These are phyloP conservation scores for Pseudognaphalium luteoalbum DNA, from an alignment of 129 eudicot species.

Conservation along the genomic window DNA sequence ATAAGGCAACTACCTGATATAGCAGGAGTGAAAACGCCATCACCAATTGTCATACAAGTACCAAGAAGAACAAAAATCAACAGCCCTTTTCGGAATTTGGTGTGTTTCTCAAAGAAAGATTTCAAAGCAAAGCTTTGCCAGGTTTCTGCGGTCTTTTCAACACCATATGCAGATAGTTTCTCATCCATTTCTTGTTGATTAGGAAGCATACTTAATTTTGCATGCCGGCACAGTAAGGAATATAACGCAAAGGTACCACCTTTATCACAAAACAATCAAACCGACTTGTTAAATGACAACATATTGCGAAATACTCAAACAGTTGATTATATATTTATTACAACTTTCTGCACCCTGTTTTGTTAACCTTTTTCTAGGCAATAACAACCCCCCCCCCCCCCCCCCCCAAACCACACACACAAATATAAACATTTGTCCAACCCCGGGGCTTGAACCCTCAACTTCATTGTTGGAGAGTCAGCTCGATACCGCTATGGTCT, in stretches of 20 bases:
- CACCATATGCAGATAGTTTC: conserved; percentile 59
- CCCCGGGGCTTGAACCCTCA: too few species aligned
- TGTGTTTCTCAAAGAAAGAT: conserved; percentile 56
- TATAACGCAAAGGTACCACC: conserved; percentile 90
- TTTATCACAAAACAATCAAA: conserved; percentile 24
- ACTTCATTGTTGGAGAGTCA: too few species aligned
- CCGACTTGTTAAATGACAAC: not conserved
- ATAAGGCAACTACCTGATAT: conserved; percentile 49
- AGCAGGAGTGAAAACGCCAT: conserved; percentile 66
- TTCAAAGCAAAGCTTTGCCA: conserved; percentile 50
- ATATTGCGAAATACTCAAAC: too few species aligned
- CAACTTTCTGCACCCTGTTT: too few species aligned
- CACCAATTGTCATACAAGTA: conserved; percentile 62
- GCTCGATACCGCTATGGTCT: too few species aligned
- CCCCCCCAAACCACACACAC: too few species aligned
- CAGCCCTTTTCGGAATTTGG: conserved; percentile 41
- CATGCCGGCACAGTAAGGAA: conserved; percentile 76
- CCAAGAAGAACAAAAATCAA: conserved; percentile 53
- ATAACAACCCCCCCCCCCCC: too few species aligned
- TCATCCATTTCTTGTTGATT: conserved; percentile 65
- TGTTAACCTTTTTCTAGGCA: too few species aligned
- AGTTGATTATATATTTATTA: too few species aligned
- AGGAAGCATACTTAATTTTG: conserved; percentile 69
- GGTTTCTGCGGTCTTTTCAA: conserved; percentile 45
- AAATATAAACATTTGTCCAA: too few species aligned